Conservation (phyloP, 1,284 basidiomycete species). For the Austroboletus novae-zelandiae region DNA sequence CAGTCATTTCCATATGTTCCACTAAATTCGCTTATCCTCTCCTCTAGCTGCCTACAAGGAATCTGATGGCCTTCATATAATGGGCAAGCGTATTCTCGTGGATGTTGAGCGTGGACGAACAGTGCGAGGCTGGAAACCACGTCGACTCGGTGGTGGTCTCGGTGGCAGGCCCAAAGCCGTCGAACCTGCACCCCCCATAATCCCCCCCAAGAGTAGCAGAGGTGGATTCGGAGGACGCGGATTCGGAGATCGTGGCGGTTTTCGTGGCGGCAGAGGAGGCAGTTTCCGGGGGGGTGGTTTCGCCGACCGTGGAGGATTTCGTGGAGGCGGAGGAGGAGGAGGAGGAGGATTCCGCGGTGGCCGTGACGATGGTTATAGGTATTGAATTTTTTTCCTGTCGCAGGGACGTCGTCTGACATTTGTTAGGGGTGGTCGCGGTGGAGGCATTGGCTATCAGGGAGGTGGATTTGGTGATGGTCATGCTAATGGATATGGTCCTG, state of each 20-base stretch:
- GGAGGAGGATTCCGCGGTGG: slow-evolving; percentile 39
- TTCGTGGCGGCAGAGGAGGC: slow-evolving; percentile 42
- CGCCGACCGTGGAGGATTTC: slow-evolving; percentile 34
- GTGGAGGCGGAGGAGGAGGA: slow-evolving; percentile 26
- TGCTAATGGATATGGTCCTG: slow-evolving; percentile 54
- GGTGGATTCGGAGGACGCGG: slow-evolving; percentile 47
- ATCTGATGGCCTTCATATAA: slow-evolving; percentile 95
- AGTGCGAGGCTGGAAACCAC: slow-evolving; percentile 98
- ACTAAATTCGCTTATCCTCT: slow-evolving; percentile 12
- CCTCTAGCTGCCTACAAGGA: slow-evolving; percentile 94
- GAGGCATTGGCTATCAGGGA: slow-evolving; percentile 68
- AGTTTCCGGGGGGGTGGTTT: slow-evolving; percentile 40
- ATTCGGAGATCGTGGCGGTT: slow-evolving; percentile 44
- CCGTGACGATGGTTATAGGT: slow-evolving; percentile 57
- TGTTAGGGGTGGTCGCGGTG: slow-evolving; percentile 62
- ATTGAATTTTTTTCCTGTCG: slow-evolving; percentile 20
- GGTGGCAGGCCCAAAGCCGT: slow-evolving; percentile 92
- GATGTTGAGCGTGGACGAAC: slow-evolving; percentile 98
- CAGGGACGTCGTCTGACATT: slow-evolving; percentile 16
- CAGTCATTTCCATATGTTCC: slow-evolving; percentile 19
- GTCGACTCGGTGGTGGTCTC: slow-evolving; percentile 90
- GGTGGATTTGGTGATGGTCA: slow-evolving; percentile 58
- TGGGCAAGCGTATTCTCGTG: slow-evolving; percentile 92
- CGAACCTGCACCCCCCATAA: slow-evolving; percentile 42
- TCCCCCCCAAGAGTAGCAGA: slow-evolving; percentile 24